Base-by-base conservation (phyloP, 805 yeast species). In the Saccharomycopsis vini region DNA sequence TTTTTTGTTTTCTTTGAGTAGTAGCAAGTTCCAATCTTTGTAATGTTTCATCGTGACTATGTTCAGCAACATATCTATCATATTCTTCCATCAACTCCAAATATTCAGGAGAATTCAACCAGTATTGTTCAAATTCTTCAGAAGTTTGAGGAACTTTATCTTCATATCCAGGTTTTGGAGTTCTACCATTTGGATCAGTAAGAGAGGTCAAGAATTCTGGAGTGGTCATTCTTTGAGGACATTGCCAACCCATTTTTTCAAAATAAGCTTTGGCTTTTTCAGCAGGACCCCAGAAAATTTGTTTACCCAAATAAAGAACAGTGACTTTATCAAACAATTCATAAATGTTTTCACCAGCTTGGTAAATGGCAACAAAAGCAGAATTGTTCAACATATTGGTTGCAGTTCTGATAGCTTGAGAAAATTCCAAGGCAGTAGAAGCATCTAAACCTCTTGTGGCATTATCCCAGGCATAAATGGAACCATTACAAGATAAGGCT, bases 381-480 rank as follows among this genome's bases (percentile, higher is more conserved):
- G 81, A 68, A 7, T 72, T 63, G 39, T 73, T 68, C 50, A 72
- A 61, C 57, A 77, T 59, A 50, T 76, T 73, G 2, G 84, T 77
- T 9, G 75, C 69, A 2, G 79, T 68, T 62, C 78, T 73, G 49
- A 79, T 65, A 20, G 81, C 73, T 54, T 75, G 72, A 21, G 73
- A 71, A 49, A 75, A 79, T 60, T 79, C 85, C 47, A 79, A 66
- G 13, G 85, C 84, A 18, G 84, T 78, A 13, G 84, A 77, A 9
- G 84, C 73, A 62, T 78, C 85, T 52, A 78, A 66, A 59, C 85
- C 85, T 61, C 84, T 69, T n/a, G 85, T 79, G 20, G 83, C 79
- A 53, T 78, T 79, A 62, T 78, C 85, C 74, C 79, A 78, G 50
- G 81, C 76, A 51, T 67, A 76, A 20, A 77, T 64, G 5, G 74